Evolutionary conservation across 352 stramenopile genomes (phyloP).

Genomic region (Globisporangium camurandrum): DNA sequence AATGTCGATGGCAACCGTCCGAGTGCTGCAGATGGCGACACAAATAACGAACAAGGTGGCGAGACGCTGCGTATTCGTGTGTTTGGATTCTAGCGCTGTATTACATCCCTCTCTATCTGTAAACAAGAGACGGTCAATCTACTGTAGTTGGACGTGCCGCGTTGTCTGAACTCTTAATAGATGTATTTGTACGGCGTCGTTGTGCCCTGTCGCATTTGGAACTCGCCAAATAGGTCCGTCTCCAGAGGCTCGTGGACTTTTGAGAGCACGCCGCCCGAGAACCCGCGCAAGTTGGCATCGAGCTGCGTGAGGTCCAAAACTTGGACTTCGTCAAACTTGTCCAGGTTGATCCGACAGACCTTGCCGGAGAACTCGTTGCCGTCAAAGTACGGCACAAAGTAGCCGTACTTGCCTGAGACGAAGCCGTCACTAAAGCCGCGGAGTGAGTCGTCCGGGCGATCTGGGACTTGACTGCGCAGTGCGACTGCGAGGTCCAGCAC

Average conservation of each 20-base stretch:
- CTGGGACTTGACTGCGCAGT: conserved; percentile 56
- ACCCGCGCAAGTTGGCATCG: conserved; percentile 37
- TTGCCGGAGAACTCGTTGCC: conserved; percentile 58
- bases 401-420: conserved; percentile 72
- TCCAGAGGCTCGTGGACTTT: conserved; percentile 33
- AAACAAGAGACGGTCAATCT: no score
- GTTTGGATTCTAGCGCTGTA: conserved; percentile 42
- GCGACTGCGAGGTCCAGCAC: conserved; percentile 49
- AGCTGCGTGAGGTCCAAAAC: conserved; percentile 53
- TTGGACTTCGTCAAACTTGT: conserved; percentile 76
- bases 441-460: conserved; percentile 47
- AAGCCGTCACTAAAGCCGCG: conserved; percentile 62
- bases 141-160: no score
- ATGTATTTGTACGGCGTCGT: conserved; percentile 60
- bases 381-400: conserved; percentile 76
- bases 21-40: not conserved
- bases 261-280: conserved; percentile 43
- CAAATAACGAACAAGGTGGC: conserved; percentile 1
- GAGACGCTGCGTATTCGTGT: conserved; percentile 25
- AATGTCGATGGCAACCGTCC: conserved; percentile 14
- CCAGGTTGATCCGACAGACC: conserved; percentile 69
- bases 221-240: conserved; percentile 52
- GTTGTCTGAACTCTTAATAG: conserved; percentile 34
- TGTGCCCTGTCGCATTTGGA: conserved; percentile 53
- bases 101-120: not conserved